Evolutionary conservation across 2,329 filamentous ascomycete species (phyloP).

Genomic region (Elsinoe arachidis): DNA sequence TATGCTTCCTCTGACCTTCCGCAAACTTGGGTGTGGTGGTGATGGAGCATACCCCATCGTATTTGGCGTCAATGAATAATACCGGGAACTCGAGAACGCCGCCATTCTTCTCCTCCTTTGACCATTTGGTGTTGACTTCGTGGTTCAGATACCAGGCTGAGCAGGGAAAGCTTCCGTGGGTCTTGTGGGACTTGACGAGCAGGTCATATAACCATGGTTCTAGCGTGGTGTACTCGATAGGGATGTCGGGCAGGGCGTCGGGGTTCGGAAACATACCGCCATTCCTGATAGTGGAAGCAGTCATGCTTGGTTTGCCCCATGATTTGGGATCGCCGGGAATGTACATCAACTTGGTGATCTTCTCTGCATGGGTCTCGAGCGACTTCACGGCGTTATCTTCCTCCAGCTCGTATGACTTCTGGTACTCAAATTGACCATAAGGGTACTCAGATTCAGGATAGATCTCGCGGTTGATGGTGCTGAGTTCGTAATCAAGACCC

Average conservation of each 20-base stretch:
- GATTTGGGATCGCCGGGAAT: constrained; percentile 20
- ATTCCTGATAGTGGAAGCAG: constrained; percentile 17
- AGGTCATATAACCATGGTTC: constrained; percentile 25
- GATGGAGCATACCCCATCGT: constrained; percentile 33
- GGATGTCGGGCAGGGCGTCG: constrained; percentile 24
- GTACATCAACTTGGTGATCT: constrained; percentile 23
- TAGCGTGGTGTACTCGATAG: constrained; percentile 22
- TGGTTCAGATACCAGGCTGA: constrained; percentile 39
- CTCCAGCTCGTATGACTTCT: constrained; percentile 25
- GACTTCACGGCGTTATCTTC: constrained; percentile 20
- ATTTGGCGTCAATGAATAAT: constrained; percentile 33
- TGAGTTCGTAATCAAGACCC: constrained; percentile 31
- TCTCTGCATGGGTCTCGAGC: constrained; percentile 19
- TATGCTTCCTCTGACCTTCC: constrained; percentile 29
- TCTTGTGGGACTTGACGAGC: constrained; percentile 30
- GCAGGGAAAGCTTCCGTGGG: constrained; percentile 33
- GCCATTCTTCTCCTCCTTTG: constrained; percentile 30
- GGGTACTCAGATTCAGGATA: constrained; percentile 39
- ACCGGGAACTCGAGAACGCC: constrained; percentile 29
- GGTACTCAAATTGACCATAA: constrained; percentile 31
- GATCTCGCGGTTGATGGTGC: constrained; percentile 34
- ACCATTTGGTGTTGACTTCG: constrained; percentile 34
- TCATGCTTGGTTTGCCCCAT: constrained; percentile 23
- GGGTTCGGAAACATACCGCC: constrained; percentile 29
- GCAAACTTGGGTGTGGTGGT: constrained; percentile 26